These are phyloP conservation scores for Aciculosporium take DNA, from an alignment of 2,329 filamentous ascomycete genomes.

Conservation along the genomic window DNA sequence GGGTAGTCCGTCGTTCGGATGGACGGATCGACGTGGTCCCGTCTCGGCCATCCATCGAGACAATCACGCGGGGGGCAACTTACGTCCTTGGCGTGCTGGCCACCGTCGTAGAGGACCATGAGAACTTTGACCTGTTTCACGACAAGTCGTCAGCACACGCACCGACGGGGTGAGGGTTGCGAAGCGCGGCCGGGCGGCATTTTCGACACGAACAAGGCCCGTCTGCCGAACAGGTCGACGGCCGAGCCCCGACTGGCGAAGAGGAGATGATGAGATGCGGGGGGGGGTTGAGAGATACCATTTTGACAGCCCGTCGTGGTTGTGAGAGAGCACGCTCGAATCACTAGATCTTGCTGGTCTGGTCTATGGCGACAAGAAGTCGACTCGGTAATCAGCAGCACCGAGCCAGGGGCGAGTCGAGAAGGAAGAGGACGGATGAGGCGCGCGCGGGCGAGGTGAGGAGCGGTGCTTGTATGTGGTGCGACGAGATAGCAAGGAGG, in stretches of 20 bases:
- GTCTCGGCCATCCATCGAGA: too few species aligned
- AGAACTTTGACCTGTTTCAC: constrained; percentile 80
- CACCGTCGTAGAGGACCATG: constrained; percentile 84
- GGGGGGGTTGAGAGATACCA: constrained; percentile 21
- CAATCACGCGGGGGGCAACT: too few species aligned
- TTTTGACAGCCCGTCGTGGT: constrained; percentile 7
- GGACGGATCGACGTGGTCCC: too few species aligned
- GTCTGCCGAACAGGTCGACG: constrained; percentile 11
- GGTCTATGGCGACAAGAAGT: too few species aligned
- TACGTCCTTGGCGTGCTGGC: constrained; percentile 76
- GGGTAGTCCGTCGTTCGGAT: too few species aligned
- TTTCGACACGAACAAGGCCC: constrained; percentile 7
- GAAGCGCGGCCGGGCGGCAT: constrained; percentile 28
- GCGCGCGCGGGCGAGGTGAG: too few species aligned
- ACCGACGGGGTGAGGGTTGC: constrained; percentile 19
- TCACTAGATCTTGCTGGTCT: too few species aligned
- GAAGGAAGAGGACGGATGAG: too few species aligned
- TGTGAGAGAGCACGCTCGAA: not conserved
- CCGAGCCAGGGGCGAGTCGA: too few species aligned
- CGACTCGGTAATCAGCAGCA: too few species aligned
- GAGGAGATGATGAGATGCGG: constrained; percentile 14
- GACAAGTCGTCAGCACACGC: constrained; percentile 39
- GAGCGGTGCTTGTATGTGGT: too few species aligned
- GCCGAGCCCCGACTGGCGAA: constrained; percentile 14
- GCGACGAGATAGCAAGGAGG: too few species aligned